phyloP scores from a whole-genome alignment of 2,329 filamentous ascomycete genomes.

The Monosporascus sp. region DNA sequence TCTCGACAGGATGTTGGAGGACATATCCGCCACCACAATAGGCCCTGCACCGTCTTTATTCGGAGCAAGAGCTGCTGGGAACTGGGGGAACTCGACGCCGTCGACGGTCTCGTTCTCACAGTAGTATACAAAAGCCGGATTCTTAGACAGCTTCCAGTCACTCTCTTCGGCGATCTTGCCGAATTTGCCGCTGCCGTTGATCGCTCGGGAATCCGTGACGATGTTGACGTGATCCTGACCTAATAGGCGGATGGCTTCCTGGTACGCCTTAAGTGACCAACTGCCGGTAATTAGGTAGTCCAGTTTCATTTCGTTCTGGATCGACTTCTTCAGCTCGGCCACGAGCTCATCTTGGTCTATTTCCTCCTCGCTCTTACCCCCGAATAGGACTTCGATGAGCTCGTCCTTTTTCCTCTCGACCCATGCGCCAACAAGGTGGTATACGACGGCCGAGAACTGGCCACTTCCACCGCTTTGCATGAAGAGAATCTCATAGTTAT shows the following conservation, averaged over 20 bases:
- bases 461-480: constrained; percentile 83
- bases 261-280: constrained; percentile 84
- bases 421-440: constrained; percentile 82
- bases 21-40: constrained; percentile 88
- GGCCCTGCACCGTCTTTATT: constrained; percentile 56
- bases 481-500: constrained; percentile 82
- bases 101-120: constrained; percentile 95
- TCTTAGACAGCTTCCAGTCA: constrained; percentile 67
- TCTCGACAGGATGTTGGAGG: constrained; percentile 84
- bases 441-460: constrained; percentile 76
- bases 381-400: constrained; percentile 48
- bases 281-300: constrained; percentile 90
- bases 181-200: constrained; percentile 77
- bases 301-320: constrained; percentile 67
- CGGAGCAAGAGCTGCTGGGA: constrained; percentile 59
- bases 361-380: constrained; percentile 37
- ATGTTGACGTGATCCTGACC: constrained; percentile 78
- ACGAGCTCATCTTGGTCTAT: constrained; percentile 50
- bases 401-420: constrained; percentile 61
- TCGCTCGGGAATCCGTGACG: constrained; percentile 59
- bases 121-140: constrained; percentile 74
- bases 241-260: constrained; percentile 73
- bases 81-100: constrained; percentile 78
- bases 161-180: constrained; percentile 74
- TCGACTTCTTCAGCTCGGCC: constrained; percentile 54